Evolutionary conservation across 441 rosid genomes (phyloP), one percentile per base, ranked within the genome.

Genomic region (Pelargonium cotyledonis): DNA sequence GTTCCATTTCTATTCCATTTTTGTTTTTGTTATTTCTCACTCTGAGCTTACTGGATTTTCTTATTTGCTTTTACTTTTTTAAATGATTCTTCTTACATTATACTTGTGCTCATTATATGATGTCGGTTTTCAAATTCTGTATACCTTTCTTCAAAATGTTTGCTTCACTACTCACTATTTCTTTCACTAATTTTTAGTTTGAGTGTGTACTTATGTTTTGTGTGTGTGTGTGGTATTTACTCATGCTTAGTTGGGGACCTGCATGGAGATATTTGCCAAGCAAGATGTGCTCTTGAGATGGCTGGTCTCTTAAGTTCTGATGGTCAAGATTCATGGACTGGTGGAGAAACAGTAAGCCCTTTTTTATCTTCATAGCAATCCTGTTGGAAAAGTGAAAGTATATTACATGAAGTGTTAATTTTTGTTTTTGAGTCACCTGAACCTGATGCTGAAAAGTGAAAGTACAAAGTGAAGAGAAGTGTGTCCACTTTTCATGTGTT

Each of bases 231-330:
- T n/a, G n/a, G n/a, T n/a, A n/a, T n/a, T n/a, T n/a, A n/a, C n/a
- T n/a, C 69, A 23, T 75, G 26, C 60, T 41, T 68, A 91, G 96
- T 91, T 79, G 97, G 97, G 49, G 97, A 94, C 79, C 79, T 94
- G 57, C 96, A 94, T 66, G 98, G 98, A 41, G 97, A 94, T 80
- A 80, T 94, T 71, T 79, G 82, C 47, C 85, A 89, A 82, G 87
- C 98, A 9, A 89, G 91, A 78, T 68, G 71, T 21, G 97, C 98
- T 0, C 86, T 94, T 69, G 86, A 85, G 83, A 68, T 89, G 23
- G 97, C 92, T 23, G 97, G 98, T 7, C 86, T 91, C 55, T 79
- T 94, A 82, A 85, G 93, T 75, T 81, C 85, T 55, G 86, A 91
- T 49, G 92, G 87, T 70, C 76, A 53, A 74, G 85, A 89, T 81